Percentiles rank a stretch among this genome's conserved stretches.
Conservation (phyloP, 257 asterid genomes). For the Ballota nigra region DNA sequence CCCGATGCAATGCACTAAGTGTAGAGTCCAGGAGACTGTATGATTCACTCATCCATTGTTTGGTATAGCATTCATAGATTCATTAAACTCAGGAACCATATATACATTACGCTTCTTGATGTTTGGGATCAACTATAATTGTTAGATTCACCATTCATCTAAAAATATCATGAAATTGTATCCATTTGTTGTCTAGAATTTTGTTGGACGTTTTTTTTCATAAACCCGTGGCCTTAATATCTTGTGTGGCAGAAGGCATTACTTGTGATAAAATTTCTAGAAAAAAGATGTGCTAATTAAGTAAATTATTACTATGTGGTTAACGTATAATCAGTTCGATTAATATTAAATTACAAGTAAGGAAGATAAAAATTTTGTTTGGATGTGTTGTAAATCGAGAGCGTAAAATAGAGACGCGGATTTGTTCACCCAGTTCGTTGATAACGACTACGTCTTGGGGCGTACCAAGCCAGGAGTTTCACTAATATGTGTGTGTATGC, state of each 20-base stretch:
- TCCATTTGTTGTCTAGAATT: background rate
- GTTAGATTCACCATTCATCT: background rate
- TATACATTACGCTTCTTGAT: background rate
- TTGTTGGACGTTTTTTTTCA: background rate
- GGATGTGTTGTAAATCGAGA: too few species aligned
- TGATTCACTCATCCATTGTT: conserved; percentile 2
- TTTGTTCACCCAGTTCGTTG: too few species aligned
- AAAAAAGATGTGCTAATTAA: too few species aligned
- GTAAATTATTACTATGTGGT: too few species aligned
- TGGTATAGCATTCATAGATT: background rate
- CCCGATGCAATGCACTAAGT: background rate
- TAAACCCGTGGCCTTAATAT: background rate
- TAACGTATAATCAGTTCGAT: too few species aligned
- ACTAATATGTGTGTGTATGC: too few species aligned
- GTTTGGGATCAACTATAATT: background rate
- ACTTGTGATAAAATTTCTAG: too few species aligned
- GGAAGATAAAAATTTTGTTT: too few species aligned
- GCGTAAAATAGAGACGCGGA: too few species aligned
- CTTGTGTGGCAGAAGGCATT: background rate
- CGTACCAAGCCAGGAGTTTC: too few species aligned
- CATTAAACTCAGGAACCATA: background rate
- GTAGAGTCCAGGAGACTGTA: background rate
- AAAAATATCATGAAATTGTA: background rate
- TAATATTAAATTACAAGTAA: too few species aligned
- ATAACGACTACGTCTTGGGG: too few species aligned